Conservation (phyloP, 2,329 filamentous ascomycete genomes). For the Lachnellula willkommii region DNA sequence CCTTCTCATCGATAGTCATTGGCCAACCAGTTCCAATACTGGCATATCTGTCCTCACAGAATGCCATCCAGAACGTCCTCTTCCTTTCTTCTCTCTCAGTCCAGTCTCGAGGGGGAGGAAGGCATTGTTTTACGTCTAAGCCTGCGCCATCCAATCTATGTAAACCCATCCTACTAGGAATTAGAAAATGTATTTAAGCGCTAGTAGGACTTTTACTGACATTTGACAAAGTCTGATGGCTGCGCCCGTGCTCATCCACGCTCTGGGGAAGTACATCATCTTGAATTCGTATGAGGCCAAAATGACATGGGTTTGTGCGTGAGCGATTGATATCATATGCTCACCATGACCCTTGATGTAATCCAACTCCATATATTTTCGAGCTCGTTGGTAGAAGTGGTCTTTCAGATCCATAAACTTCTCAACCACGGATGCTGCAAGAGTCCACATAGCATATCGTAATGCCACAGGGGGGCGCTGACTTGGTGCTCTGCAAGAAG, state of each 20-base stretch:
- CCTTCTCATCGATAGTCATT: conserved; percentile 85
- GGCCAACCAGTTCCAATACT: conserved; percentile 98
- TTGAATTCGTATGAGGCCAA: conserved; percentile 88
- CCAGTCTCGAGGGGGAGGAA: conserved; percentile 85
- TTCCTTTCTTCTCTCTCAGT: conserved; percentile 87
- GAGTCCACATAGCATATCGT: conserved; percentile 93
- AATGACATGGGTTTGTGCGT: conserved; percentile 79
- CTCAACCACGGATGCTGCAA: conserved; percentile 79
- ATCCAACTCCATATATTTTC: conserved; percentile 86
- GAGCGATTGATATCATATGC: conserved; percentile 75
- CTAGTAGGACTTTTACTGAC: conserved; percentile 39
- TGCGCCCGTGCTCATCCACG: conserved; percentile 87
- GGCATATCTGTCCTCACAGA: conserved; percentile 84
- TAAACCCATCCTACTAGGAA: conserved; percentile 74
- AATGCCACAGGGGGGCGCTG: conserved; percentile 82
- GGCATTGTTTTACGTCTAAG: conserved; percentile 86
- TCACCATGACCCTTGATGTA: conserved; percentile 92
- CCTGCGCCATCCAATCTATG: conserved; percentile 79
- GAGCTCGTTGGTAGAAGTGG: conserved; percentile 81
- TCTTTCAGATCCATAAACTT: conserved; percentile 76
- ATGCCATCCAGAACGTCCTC: conserved; percentile 92
- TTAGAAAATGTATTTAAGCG: conserved; percentile 34
- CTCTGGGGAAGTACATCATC: conserved; percentile 93
- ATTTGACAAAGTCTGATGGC: conserved; percentile 79
- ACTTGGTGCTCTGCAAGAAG: conserved; percentile 57